A percentile compares a stretch with the other conserved stretches of the same genome.
Conservation (phyloP, 768 basidiomycete genomes). For the Leccinellum albellum region DNA sequence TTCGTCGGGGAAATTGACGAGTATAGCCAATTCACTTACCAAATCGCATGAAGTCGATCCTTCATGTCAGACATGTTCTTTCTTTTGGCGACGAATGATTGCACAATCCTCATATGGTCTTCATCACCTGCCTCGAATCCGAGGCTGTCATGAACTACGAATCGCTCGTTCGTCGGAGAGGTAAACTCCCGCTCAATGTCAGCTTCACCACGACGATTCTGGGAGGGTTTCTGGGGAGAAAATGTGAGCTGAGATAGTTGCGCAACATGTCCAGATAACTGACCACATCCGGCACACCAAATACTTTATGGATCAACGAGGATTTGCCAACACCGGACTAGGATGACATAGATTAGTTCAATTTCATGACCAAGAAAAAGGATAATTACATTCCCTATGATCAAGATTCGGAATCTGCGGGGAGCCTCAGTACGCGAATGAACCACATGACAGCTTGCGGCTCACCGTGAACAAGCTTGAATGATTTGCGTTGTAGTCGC, state of each 20-base stretch:
- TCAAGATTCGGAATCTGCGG: slow-evolving; percentile 12
- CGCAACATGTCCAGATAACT: background rate
- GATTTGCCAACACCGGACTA: slow-evolving; percentile 17
- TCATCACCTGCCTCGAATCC: slow-evolving; percentile 16
- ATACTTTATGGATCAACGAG: slow-evolving; percentile 7
- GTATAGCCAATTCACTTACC: background rate
- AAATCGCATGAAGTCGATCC: slow-evolving; percentile 14
- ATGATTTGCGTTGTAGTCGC: slow-evolving; percentile 7
- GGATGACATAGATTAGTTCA: background rate
- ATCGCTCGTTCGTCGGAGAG: slow-evolving; percentile 10
- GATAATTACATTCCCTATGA: slow-evolving; percentile 13
- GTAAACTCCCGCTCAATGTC: slow-evolving; percentile 13
- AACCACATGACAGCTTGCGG: background rate
- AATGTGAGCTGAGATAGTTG: background rate
- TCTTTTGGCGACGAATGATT: slow-evolving; percentile 4
- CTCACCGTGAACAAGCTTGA: slow-evolving; percentile 9
- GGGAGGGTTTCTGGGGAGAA: slow-evolving; percentile 3
- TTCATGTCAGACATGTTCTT: background rate
- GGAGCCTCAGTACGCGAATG: background rate
- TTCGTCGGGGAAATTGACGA: background rate
- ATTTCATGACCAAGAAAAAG: background rate
- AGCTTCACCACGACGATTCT: background rate
- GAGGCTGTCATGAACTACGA: slow-evolving; percentile 19
- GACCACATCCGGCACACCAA: slow-evolving; percentile 11
- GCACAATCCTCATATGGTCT: slow-evolving; percentile 3